These are phyloP conservation scores for Xanthoconium separans DNA, from an alignment of 1,284 basidiomycete genomes.

Conservation along the genomic window DNA sequence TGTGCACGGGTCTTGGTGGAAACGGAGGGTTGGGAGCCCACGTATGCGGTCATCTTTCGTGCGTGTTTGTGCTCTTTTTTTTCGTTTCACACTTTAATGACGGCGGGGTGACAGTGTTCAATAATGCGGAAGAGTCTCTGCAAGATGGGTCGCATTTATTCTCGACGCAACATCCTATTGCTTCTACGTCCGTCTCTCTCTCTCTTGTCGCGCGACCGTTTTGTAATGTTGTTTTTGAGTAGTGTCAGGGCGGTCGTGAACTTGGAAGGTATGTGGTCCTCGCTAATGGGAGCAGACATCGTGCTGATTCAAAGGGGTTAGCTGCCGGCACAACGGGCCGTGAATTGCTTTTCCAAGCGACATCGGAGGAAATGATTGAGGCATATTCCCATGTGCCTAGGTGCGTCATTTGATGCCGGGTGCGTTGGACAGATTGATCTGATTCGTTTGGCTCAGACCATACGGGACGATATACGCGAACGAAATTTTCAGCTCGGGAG, in stretches of 20 bases:
- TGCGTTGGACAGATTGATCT: not conserved
- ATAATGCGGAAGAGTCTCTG: conserved; percentile 92
- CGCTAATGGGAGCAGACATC: not conserved
- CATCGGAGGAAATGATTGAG: conserved; percentile 90
- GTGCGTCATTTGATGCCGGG: conserved; percentile 31
- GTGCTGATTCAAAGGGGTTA: conserved; percentile 24
- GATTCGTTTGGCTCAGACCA: conserved; percentile 49
- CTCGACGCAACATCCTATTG: conserved; percentile 81
- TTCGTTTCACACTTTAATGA: not conserved
- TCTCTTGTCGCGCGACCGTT: not conserved
- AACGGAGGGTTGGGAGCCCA: conserved; percentile 71
- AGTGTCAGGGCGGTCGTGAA: conserved; percentile 90
- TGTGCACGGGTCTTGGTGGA: conserved; percentile 79
- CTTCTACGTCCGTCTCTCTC: conserved; percentile 54
- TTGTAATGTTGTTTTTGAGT: conserved; percentile 4
- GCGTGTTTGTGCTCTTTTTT: conserved; percentile 28
- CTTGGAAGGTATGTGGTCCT: conserved; percentile 65
- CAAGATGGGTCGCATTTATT: conserved; percentile 95
- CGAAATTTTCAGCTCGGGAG: conserved; percentile 92
- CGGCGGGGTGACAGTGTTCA: conserved; percentile 68
- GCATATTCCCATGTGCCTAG: conserved; percentile 86
- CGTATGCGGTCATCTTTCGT: conserved; percentile 86
- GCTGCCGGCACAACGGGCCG: conserved; percentile 89
- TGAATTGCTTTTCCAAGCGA: conserved; percentile 95
- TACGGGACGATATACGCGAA: conserved; percentile 91